These are phyloP conservation scores for Fusarium anthophilum DNA, from an alignment of 2,329 filamentous ascomycete species.

Conservation along the genomic window DNA sequence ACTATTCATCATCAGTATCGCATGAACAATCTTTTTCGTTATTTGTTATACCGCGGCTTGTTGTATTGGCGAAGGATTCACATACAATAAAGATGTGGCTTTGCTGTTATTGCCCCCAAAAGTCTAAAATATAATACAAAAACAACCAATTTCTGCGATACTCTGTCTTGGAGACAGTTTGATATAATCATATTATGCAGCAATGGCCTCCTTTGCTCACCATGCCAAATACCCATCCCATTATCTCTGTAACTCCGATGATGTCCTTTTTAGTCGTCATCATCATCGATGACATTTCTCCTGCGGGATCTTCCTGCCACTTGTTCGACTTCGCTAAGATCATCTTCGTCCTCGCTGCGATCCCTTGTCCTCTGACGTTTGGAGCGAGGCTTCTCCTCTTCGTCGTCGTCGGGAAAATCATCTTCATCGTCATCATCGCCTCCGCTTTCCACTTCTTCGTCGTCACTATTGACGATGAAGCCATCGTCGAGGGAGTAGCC, in stretches of 20 bases:
- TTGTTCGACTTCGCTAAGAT: slow-evolving; percentile 64
- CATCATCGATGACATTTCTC: slow-evolving; percentile 67
- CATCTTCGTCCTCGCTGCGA: slow-evolving; percentile 57
- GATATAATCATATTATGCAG: slow-evolving; percentile 23
- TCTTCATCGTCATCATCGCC: slow-evolving; percentile 74
- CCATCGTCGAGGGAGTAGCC: slow-evolving; percentile 84
- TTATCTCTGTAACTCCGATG: neutral
- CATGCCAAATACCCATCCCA: neutral
- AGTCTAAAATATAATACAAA: slow-evolving; percentile 1
- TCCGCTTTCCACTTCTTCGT: slow-evolving; percentile 71
- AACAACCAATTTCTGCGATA: neutral
- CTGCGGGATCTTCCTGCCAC: slow-evolving; percentile 59
- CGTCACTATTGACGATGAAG: slow-evolving; percentile 80
- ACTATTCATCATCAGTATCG: neutral
- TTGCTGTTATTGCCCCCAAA: neutral
- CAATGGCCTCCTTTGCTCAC: slow-evolving; percentile 10
- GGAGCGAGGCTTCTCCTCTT: slow-evolving; percentile 56
- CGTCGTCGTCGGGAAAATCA: slow-evolving; percentile 62
- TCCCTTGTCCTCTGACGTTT: slow-evolving; percentile 64
- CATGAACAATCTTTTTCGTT: neutral
- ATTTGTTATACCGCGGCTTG: neutral
- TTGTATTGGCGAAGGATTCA: neutral
- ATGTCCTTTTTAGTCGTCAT: slow-evolving; percentile 58
- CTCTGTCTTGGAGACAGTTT: neutral
- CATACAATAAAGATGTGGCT: neutral